A percentile compares a stretch with the other conserved stretches of the same genome.
Evolutionary conservation across 140 eudicot genomes (phyloP).

Genomic region (Eryngium alpinum): DNA sequence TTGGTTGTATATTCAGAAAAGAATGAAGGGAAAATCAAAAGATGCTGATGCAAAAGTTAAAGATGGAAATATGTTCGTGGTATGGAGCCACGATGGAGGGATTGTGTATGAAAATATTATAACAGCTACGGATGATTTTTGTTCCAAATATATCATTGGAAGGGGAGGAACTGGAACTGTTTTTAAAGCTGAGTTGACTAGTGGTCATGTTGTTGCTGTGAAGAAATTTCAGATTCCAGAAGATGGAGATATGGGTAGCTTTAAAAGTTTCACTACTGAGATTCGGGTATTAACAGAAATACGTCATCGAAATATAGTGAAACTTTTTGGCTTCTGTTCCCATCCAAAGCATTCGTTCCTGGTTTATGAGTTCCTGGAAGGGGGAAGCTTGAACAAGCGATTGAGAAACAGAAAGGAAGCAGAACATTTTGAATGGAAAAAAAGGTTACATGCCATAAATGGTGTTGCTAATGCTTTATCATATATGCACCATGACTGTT

Average conservation of each 20-base stretch:
- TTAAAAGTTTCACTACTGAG: conserved; percentile 18
- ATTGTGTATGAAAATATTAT: conserved; percentile 25
- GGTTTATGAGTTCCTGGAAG: conserved; percentile 24
- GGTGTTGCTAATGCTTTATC: too few species aligned
- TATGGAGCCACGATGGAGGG: conserved; percentile 37
- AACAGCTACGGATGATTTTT: conserved; percentile 24
- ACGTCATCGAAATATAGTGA: too few species aligned
- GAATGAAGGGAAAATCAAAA: neutral
- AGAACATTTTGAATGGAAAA: conserved; percentile 2
- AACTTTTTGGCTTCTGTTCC: too few species aligned
- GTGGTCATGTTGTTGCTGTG: conserved; percentile 21
- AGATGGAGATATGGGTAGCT: neutral
- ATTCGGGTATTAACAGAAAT: conserved; percentile 17
- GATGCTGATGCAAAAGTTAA: neutral
- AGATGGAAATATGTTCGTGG: neutral
- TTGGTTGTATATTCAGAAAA: too few species aligned
- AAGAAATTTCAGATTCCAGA: conserved; percentile 21
- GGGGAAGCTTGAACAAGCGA: conserved; percentile 12
- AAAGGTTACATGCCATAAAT: neutral
- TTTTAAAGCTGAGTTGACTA: conserved; percentile 23
- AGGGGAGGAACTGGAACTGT: conserved; percentile 29
- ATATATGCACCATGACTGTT: too few species aligned
- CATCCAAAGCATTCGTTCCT: conserved; percentile 18
- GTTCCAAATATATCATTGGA: conserved; percentile 17
- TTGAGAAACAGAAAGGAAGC: conserved; percentile 10